These are phyloP conservation scores for Mycena filopes DNA, from an alignment of 768 basidiomycete genomes.

Conservation along the genomic window DNA sequence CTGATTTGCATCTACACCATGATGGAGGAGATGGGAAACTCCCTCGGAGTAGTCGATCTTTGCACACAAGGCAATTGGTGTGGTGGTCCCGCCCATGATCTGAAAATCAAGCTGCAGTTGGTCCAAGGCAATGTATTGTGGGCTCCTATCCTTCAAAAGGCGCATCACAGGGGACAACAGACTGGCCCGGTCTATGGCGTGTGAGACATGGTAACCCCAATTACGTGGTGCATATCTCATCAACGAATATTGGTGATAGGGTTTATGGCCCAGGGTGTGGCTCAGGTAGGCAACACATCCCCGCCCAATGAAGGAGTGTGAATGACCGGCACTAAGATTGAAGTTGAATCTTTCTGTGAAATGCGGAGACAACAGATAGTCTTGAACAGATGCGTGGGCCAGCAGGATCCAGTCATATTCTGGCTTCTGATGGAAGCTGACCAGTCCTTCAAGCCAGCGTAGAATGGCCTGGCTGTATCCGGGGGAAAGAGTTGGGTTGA, in stretches of 20 bases:
- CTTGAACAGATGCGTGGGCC: conserved; percentile 15
- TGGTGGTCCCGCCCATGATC: too few relatives aligned
- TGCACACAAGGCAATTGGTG: too few relatives aligned
- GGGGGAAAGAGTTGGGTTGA: not conserved
- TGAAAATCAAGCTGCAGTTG: too few relatives aligned
- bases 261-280: conserved; percentile 6
- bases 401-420: not conserved
- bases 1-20: too few relatives aligned
- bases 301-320: conserved; percentile 7
- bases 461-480: not conserved
- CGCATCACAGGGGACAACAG: too few relatives aligned
- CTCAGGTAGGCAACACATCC: conserved; percentile 12
- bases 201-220: conserved; percentile 24
- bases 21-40: too few relatives aligned
- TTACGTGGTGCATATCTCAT: not conserved
- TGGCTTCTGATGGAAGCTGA: not conserved
- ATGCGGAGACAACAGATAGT: not conserved
- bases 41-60: too few relatives aligned
- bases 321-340: not conserved
- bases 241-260: not conserved
- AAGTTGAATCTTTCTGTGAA: not conserved
- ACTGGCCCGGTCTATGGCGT: too few relatives aligned
- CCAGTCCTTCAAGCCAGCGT: conserved; percentile 13
- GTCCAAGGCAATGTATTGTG: too few relatives aligned
- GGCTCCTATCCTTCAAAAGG: too few relatives aligned